A percentile compares a stretch with the other conserved stretches of the same genome.
phyloP scores from a whole-genome alignment of 2,329 filamentous ascomycete genomes.

The Byssoonygena ceratinophila region DNA sequence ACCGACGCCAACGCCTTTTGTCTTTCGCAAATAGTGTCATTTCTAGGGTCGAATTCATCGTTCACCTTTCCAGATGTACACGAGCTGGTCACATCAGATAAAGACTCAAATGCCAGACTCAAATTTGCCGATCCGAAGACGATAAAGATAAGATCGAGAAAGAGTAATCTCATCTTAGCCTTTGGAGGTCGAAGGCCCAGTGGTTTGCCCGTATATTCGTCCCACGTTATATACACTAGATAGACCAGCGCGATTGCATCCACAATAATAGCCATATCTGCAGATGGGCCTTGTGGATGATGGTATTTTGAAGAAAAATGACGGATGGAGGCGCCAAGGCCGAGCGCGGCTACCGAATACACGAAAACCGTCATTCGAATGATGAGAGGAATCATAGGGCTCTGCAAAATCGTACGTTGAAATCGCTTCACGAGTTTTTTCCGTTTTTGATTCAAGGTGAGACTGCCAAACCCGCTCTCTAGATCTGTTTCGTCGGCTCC shows the following conservation, averaged over 20 bases:
- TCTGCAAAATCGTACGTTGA: constrained; percentile 61
- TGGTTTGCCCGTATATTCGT: constrained; percentile 92
- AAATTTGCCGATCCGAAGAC: constrained; percentile 94
- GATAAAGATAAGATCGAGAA: constrained; percentile 91
- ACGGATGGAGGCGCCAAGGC: constrained; percentile 65
- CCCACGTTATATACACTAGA: constrained; percentile 84
- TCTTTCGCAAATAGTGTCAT: constrained; percentile 47
- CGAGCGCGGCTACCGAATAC: constrained; percentile 73
- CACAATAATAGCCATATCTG: constrained; percentile 78
- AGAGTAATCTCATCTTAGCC: constrained; percentile 78
- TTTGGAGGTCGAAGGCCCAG: constrained; percentile 72
- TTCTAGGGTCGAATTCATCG: constrained; percentile 25
- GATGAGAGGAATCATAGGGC: constrained; percentile 72
- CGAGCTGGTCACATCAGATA: constrained; percentile 53
- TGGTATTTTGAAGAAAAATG: constrained; percentile 43
- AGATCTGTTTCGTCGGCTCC: constrained; percentile 39
- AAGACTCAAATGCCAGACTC: constrained; percentile 74
- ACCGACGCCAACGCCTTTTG: constrained; percentile 66
- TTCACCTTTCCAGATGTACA: constrained; percentile 43
- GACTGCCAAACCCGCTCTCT: constrained; percentile 41
- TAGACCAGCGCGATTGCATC: constrained; percentile 84
- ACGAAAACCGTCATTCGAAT: constrained; percentile 73
- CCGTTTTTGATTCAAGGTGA: constrained; percentile 42
- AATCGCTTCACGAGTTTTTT: constrained; percentile 49
- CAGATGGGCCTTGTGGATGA: constrained; percentile 58